Percentiles rank a stretch among this genome's conserved stretches.
phyloP scores from a whole-genome alignment of 345 rosid species.

The Camelina neglecta region DNA sequence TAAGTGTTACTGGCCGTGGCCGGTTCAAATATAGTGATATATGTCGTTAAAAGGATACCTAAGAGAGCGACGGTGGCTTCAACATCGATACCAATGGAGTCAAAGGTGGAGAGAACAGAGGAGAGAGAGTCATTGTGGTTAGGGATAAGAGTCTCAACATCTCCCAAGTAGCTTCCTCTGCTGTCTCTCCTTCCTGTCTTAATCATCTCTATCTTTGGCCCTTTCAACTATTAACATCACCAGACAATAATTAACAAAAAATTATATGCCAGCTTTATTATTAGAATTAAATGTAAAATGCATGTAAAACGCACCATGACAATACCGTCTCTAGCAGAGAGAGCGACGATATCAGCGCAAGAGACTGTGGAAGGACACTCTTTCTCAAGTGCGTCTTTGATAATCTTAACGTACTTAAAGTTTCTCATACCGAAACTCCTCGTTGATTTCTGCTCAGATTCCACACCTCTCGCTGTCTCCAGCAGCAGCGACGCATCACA shows the following conservation, averaged over 20 bases:
- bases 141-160: constrained; percentile 54
- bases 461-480: constrained; percentile 54
- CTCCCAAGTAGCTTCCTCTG: constrained; percentile 55
- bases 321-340: constrained; percentile 84
- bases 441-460: constrained; percentile 62
- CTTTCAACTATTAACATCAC: constrained; percentile 57
- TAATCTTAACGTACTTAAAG: constrained; percentile 72
- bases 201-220: constrained; percentile 77
- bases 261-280: neutral
- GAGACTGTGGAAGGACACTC: constrained; percentile 82
- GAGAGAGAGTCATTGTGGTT: constrained; percentile 73
- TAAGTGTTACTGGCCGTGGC: neutral
- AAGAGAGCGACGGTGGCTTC: constrained; percentile 77
- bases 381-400: constrained; percentile 77
- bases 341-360: constrained; percentile 80
- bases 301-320: constrained; percentile 54
- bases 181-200: constrained; percentile 80
- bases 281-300: neutral
- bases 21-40: neutral
- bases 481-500: constrained; percentile 84
- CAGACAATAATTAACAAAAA: neutral
- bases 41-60: constrained; percentile 46
- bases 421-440: constrained; percentile 93
- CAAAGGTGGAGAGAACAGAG: constrained; percentile 63
- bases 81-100: constrained; percentile 62